Percentiles rank a stretch among this genome's conserved stretches.
These are phyloP conservation scores for Cryoendolithus antarcticus DNA, from an alignment of 2,329 filamentous ascomycete genomes.

Conservation along the genomic window DNA sequence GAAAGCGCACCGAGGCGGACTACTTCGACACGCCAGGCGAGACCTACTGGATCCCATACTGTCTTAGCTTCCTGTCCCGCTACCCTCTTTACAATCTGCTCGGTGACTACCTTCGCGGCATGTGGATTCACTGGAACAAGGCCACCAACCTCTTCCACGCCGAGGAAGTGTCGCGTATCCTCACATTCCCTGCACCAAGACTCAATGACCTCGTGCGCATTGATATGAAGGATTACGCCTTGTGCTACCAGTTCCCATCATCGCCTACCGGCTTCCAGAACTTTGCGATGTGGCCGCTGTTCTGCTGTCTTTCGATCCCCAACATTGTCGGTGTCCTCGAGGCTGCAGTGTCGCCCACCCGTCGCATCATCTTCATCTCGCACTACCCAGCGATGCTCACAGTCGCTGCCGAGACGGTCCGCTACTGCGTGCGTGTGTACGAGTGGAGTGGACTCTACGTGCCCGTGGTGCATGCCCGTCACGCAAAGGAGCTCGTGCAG, in stretches of 20 bases:
- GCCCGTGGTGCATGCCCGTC: constrained; percentile 88
- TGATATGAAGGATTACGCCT: constrained; percentile 98
- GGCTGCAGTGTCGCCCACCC: constrained; percentile 88
- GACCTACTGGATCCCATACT: constrained; percentile 99
- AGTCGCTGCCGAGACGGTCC: constrained; percentile 82
- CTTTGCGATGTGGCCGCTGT: constrained; percentile 97
- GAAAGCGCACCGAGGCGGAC: constrained; percentile 86
- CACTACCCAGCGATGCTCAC: constrained; percentile 99
- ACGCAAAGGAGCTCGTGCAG: constrained; percentile 88
- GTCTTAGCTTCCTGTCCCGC: constrained; percentile 87
- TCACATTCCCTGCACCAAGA: constrained; percentile 91
- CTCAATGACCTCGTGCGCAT: constrained; percentile 95
- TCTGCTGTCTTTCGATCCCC: constrained; percentile 88
- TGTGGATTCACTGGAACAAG: constrained; percentile 99
- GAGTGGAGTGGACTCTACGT: constrained; percentile 99
- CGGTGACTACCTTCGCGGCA: constrained; percentile 91
- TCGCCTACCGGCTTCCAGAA: constrained; percentile 98
- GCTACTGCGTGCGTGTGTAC: constrained; percentile 90
- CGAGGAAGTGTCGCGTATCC: constrained; percentile 93
- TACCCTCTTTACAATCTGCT: constrained; percentile 95
- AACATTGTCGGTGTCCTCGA: constrained; percentile 97
- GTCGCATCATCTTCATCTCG: constrained; percentile 94
- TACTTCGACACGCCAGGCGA: constrained; percentile 92
- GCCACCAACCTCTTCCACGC: constrained; percentile 98
- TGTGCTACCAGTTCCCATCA: constrained; percentile 98